Conservation (phyloP, 768 basidiomycete genomes). For the Hypholoma fasciculare region DNA sequence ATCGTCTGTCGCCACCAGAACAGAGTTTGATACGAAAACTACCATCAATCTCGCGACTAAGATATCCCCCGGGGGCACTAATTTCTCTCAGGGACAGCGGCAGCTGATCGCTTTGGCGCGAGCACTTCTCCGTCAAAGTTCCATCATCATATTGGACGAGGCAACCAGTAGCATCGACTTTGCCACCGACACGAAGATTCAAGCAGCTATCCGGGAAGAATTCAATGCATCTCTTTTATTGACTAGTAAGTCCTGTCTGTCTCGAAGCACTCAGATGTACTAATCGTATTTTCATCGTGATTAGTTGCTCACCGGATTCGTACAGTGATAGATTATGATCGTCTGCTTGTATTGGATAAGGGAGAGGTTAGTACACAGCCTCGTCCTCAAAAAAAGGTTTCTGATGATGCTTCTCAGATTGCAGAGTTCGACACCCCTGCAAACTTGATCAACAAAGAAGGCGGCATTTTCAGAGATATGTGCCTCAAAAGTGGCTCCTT, state of each 20-base stretch:
- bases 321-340: constrained; percentile 81
- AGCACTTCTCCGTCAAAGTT: constrained; percentile 68
- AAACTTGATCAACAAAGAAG: constrained; percentile 61
- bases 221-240: constrained; percentile 74
- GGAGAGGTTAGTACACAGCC: constrained; percentile 39
- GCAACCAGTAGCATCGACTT: constrained; percentile 88
- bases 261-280: background rate
- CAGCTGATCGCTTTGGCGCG: constrained; percentile 88
- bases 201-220: constrained; percentile 83
- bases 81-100: constrained; percentile 92
- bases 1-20: constrained; percentile 31
- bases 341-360: constrained; percentile 76
- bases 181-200: constrained; percentile 88
- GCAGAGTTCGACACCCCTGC: constrained; percentile 74
- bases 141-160: constrained; percentile 79
- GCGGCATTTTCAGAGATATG: constrained; percentile 69
- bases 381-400: background rate
- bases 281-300: constrained; percentile 6
- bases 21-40: constrained; percentile 54
- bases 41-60: constrained; percentile 71
- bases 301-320: constrained; percentile 72
- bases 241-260: constrained; percentile 50
- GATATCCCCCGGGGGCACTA: constrained; percentile 83
- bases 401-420: constrained; percentile 28
- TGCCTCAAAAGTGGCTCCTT: constrained; percentile 71